Evolutionary conservation across 2,329 filamentous ascomycete genomes (phyloP), one percentile per base, ranked within the genome.

Genomic region (Torrubiellomyces zombiae): DNA sequence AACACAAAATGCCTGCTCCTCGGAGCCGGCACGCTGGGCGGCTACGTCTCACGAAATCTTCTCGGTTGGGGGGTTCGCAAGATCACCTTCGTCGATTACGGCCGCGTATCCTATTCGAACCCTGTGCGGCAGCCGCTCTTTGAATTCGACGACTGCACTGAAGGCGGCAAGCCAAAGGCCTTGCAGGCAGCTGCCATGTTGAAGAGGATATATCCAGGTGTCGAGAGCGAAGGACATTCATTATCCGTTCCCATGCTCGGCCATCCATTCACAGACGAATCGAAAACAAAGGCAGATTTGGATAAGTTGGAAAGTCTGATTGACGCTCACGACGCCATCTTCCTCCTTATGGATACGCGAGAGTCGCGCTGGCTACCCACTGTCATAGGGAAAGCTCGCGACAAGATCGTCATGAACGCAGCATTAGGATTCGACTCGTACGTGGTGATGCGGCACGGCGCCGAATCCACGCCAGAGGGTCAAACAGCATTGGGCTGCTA

Each of bases 301-400:
- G 71, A 81, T 29, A 71, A 67, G 33, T 56, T 98, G 4, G 65
- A 78, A 40, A 51, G 60, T 24, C 58, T 98, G 9, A 75, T 98
- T 27, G 65, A 82, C 24, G 68, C 75, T 14, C 89, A 98, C 42
- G 89, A 98, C 44, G 85, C 68, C 11, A 74, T 98, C 14, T 98
- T 98, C 46, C 60, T 98, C n/a, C 66, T 98, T 4, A 93, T 95
- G 82, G 86, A 95, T 41, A 92, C 83, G 7, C 64, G 89, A 33
- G 89, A 98, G 52, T 89, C 81, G 23, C 65, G 89, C 35, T 98
- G 89, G 89, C 59, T 98, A 20, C 89, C 89, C 1, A 95, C 86
- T 0, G 71, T 98, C 10, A 93, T 98, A 75, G 86, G 78, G 20
- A 98, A 95, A 51, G 75, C 85, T 3, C 69, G 75, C 3, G 79